Base-by-base conservation (phyloP, 2,329 filamentous ascomycete genomes). In the Phialophora verrucosa region DNA sequence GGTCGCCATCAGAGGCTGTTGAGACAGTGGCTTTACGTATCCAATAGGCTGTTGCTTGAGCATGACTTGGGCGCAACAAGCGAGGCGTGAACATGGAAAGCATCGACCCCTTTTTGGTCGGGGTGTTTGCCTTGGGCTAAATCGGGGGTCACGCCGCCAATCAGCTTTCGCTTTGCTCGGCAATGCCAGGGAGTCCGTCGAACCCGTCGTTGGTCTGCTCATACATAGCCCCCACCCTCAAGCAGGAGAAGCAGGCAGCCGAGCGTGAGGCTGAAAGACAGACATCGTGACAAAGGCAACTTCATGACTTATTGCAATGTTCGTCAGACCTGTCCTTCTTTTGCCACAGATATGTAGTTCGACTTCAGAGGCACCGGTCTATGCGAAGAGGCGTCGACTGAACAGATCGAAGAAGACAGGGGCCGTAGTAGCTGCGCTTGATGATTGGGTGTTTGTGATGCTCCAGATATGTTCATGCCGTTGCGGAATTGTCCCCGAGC, bases 401-500 rank as follows among this genome's bases (percentile, higher is more conserved):
- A 35, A 44, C 38, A 44, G 17, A 11, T n/a, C 38, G 17, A 42
- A n/a, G 38, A 42, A n/a, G 14, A 17, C 4, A 2, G 14, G 17
- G 6, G 10, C 10, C 7, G 38, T n/a, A 7, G 14, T 44, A 44
- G 14, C 38, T n/a, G 14, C 17, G 38, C 14, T n/a, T 17, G 38
- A 44, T 44, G 14, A n/a, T n/a, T 17, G 38, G 38, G 12, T 42
- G 35, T 12, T 12, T 4, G 12, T 42, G 35, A 14, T 17, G 11
- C 12, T 20, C 14, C 6, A 7, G 38, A 17, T 5, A 7, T 44
- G 38, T n/a, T 44, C 38, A 20, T 27, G 49, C 49, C 29, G 4
- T 47, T 31, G 59, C 59, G 59, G 59, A 61, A 61, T 61, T 61
- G 59, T 38, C 29, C 31, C 59, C 47, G 38, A n/a, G 38, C 17